Percentiles rank a stretch among this genome's conserved stretches.
These are phyloP conservation scores for Dorcoceras hygrometricum DNA, from an alignment of 257 asterid genomes.

Conservation along the genomic window DNA sequence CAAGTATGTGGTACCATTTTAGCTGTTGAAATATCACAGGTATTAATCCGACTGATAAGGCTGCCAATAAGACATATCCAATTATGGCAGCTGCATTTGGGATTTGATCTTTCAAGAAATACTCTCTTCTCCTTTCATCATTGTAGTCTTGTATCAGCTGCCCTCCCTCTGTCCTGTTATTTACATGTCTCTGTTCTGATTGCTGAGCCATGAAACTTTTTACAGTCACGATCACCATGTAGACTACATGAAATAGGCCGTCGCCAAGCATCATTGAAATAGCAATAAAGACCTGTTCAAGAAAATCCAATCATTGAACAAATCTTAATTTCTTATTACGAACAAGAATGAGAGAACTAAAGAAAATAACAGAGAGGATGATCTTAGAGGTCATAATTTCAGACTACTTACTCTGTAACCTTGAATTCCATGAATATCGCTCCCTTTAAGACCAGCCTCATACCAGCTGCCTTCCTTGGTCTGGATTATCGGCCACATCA, in stretches of 20 bases:
- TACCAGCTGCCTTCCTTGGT: conserved; percentile 61
- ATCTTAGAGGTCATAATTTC: background rate
- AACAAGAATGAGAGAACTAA: background rate
- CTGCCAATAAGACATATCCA: conserved; percentile 48
- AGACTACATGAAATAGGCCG: conserved; percentile 60
- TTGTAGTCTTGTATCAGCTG: conserved; percentile 22
- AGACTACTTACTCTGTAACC: conserved; percentile 49
- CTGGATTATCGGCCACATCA: conserved; percentile 56
- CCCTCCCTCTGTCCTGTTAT: conserved; percentile 2
- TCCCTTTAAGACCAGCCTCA: conserved; percentile 23
- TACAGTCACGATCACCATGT: conserved; percentile 37
- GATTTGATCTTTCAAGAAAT: conserved; percentile 55
- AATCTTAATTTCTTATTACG: background rate
- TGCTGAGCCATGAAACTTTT: conserved; percentile 24
- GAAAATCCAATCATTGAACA: background rate
- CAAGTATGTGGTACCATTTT: conserved; percentile 56
- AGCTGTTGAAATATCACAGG: conserved; percentile 49
- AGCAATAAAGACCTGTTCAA: conserved; percentile 54
- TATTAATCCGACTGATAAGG: conserved; percentile 29
- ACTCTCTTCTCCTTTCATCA: conserved; percentile 33
- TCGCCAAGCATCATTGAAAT: conserved; percentile 79
- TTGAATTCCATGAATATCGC: conserved; percentile 61
- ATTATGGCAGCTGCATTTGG: conserved; percentile 33
- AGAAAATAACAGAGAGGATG: background rate
- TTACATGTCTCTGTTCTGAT: background rate